Base-by-base conservation (phyloP, 306 rosid genomes). In the Albizia julibrissin region DNA sequence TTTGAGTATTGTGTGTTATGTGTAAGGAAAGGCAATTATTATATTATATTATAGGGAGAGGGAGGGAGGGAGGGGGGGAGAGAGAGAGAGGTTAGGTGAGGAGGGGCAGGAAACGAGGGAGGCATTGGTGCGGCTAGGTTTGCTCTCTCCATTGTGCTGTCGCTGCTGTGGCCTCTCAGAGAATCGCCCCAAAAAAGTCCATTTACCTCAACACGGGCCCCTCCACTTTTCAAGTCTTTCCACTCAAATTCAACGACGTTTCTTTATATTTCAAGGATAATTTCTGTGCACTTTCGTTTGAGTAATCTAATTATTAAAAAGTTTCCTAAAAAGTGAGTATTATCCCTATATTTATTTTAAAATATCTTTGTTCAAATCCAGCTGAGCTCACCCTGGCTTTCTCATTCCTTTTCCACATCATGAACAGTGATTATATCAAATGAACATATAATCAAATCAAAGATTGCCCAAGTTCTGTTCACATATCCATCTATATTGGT, bases 161-260 rank as follows among this genome's bases (percentile, higher is more conserved):
- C 83, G 72, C 83, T 79, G 69, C 61, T 69, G 76, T 31, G 74
- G 76, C 82, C 88, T 49, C 43, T 3, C 31, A 69, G 52, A 47
- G 81, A 52, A 34, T 22, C 16, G 14, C 33, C 29, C 66, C 13
- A 61, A 3, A 12, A 10, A 15, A 33, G 13, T 11, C 58, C 16
- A 15, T 49, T 49, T 16, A 49, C 21, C 56, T 3, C 56, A 37
- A 37, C 40, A 0, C 40, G 40, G 40, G 3, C 21, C 19, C 56
- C 52, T 47, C 52, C 40, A 37, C 40, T 37, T 47, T 47, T 47
- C 52, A 14, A 14, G 16, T 16, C 18, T 47, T 47, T 47, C 6
- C 1, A 14, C 52, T 47, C 52, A 37, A 37, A 37, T 37, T 37
- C 40, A 5, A 6, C 8, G 40, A 37, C 40, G 8, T 5, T 5